Base-by-base conservation (phyloP, 768 basidiomycete genomes). In the Leccinum variicolor region DNA sequence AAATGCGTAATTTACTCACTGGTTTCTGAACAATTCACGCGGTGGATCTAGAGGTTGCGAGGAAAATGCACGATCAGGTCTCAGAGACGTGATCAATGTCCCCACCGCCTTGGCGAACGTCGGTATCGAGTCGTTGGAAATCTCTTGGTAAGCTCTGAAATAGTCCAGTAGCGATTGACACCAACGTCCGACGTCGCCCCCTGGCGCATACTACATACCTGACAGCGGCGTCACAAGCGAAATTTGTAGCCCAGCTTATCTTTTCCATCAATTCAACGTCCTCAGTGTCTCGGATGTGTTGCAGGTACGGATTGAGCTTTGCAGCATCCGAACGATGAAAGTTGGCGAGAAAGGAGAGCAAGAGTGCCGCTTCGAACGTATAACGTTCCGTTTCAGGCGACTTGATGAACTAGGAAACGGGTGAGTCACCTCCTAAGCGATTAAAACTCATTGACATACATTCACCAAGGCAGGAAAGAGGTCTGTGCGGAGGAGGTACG, bases 311-410 rank as follows among this genome's bases (percentile, higher is more conserved):
- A 67, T 90, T 90, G 39, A 87, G 77, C 60, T 80, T 85, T 10
- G 84, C 82, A 10, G 85, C 85, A 64, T 87, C 86, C 0, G 85
- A 86, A 64, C 84, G 86, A 67, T 89, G 88, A 66, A 84, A 90
- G 63, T 87, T 87, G 53, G 83, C 83, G 2, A 90, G 77, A 33
- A 87, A 70, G 11, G 82, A 76, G n/a, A 88, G 76, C 6, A 89
- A 72, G 6, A 88, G 72, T 0, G 77, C 71, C 1, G 84, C 82
- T 64, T 87, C 85, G 54, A 86, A 84, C 1, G 84, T 78, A 65
- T 73, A 86, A 50, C 76, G 74, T 59, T 80, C 79, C 4, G 80
- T 87, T 21, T 81, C 79, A 2, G 77, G 79, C 10, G 76, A 76
- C 58, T 78, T 85, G 28, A 87, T 77, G 33, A 87, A 73, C 87